phyloP scores from a whole-genome alignment of 2,329 filamentous ascomycete genomes.

The Myriosclerotinia curreyana region DNA sequence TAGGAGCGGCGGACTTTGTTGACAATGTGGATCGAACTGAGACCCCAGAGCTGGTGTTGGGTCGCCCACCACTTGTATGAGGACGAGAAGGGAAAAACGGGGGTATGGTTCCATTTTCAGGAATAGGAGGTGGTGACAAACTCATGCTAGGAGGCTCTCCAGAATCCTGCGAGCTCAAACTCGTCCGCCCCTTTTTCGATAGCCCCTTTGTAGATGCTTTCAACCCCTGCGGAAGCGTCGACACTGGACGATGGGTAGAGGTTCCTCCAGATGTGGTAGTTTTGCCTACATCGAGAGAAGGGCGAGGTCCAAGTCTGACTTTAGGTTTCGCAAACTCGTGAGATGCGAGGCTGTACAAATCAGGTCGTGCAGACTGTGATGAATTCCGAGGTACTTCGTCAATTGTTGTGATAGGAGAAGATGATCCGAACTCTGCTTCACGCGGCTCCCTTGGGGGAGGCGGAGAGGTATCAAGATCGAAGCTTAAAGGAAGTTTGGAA shows the following conservation, averaged over 20 bases:
- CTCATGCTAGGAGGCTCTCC: conserved; percentile 35
- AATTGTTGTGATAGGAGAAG: conserved; percentile 28
- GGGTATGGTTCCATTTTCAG: conserved; percentile 24
- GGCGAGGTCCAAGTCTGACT: conserved; percentile 83
- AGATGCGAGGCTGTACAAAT: conserved; percentile 50
- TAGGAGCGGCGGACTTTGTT: conserved; percentile 24
- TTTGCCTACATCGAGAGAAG: conserved; percentile 66
- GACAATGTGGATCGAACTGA: conserved; percentile 31
- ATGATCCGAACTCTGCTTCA: conserved; percentile 24
- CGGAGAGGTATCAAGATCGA: conserved; percentile 21
- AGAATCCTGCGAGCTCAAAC: conserved; percentile 42
- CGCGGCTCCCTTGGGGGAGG: conserved; percentile 27
- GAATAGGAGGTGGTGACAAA: conserved; percentile 34
- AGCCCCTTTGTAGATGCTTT: conserved; percentile 60
- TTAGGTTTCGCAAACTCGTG: conserved; percentile 65
- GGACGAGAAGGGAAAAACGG: conserved; percentile 34
- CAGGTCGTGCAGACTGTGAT: conserved; percentile 52
- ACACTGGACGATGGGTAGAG: conserved; percentile 65
- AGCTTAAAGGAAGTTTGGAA: conserved; percentile 16
- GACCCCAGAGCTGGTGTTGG: conserved; percentile 36
- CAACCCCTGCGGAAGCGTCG: conserved; percentile 76
- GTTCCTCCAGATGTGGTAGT: conserved; percentile 57
- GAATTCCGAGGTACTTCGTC: conserved; percentile 39
- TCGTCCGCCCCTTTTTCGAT: conserved; percentile 49
- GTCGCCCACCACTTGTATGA: conserved; percentile 39